phyloP scores from a whole-genome alignment of 2,329 filamentous ascomycete species.

The Aspergillus fructus region DNA sequence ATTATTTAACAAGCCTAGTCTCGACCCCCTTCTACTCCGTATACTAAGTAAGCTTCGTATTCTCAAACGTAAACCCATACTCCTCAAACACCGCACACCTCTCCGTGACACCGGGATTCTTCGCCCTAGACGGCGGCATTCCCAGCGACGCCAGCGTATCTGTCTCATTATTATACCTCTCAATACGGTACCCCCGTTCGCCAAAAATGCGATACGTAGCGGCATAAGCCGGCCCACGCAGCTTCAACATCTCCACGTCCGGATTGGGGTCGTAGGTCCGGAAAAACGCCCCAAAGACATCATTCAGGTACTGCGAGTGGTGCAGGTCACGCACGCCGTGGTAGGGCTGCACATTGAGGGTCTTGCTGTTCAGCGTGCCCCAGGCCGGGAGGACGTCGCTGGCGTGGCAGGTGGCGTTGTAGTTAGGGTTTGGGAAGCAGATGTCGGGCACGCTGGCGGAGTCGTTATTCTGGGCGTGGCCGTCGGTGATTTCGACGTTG shows the following conservation, averaged over 20 bases:
- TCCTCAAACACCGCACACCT: constrained; percentile 24
- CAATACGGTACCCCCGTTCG: constrained; percentile 12
- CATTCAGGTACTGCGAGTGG: constrained; percentile 26
- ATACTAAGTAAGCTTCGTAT: constrained; percentile 13
- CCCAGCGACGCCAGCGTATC: constrained; percentile 18
- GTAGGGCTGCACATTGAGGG: constrained; percentile 23
- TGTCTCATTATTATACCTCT: constrained; percentile 9
- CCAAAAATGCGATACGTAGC: constrained; percentile 18
- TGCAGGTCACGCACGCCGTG: constrained; percentile 18
- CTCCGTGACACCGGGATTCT: constrained; percentile 14
- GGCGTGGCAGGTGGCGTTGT: constrained; percentile 29
- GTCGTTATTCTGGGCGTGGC: constrained; percentile 22
- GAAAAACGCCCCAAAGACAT: constrained; percentile 26
- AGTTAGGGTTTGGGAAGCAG: constrained; percentile 24
- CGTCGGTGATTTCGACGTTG: constrained; percentile 21
- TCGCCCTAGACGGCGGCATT: constrained; percentile 12
- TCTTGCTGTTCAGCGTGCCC: constrained; percentile 28
- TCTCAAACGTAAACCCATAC: constrained; percentile 28
- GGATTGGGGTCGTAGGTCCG: constrained; percentile 23
- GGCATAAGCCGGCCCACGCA: constrained; percentile 23
- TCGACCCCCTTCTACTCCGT: too few species aligned
- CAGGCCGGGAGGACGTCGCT: constrained; percentile 27
- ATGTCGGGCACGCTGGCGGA: constrained; percentile 12
- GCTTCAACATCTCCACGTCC: constrained; percentile 13
- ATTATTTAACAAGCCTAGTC: too few species aligned